Conservation (phyloP, 83 land plant genomes). For the Thuja plicata region DNA sequence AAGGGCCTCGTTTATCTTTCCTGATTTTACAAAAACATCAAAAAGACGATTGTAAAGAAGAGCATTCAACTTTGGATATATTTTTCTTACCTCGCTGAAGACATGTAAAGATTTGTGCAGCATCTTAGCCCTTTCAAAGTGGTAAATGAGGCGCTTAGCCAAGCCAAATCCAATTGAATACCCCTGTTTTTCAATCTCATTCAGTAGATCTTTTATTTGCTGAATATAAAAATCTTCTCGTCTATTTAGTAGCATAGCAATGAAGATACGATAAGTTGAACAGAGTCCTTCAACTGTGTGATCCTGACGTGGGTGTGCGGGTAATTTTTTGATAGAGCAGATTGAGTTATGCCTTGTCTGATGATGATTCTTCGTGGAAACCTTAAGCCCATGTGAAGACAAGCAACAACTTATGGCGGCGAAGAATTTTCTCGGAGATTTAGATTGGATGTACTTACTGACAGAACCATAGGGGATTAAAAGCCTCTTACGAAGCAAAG, state of each 20-base stretch:
- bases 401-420: background rate
- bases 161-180: background rate
- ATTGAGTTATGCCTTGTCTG: background rate
- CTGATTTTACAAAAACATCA: background rate
- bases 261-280: background rate
- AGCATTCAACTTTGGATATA: background rate
- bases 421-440: background rate
- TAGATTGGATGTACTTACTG: background rate
- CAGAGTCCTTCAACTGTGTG: background rate
- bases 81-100: conserved; percentile 14
- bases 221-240: too few relatives aligned
- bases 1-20: conserved; percentile 1
- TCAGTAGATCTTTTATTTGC: background rate
- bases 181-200: background rate
- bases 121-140: conserved; percentile 11
- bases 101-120: background rate
- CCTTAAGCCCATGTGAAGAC: background rate
- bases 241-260: background rate
- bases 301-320: background rate
- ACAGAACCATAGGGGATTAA: background rate
- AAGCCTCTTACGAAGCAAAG: background rate
- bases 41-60: background rate
- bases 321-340: background rate
- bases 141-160: background rate
- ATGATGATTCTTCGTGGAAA: background rate